phyloP scores from a whole-genome alignment of 257 asterid genomes.

The Solanum pinnatisectum region DNA sequence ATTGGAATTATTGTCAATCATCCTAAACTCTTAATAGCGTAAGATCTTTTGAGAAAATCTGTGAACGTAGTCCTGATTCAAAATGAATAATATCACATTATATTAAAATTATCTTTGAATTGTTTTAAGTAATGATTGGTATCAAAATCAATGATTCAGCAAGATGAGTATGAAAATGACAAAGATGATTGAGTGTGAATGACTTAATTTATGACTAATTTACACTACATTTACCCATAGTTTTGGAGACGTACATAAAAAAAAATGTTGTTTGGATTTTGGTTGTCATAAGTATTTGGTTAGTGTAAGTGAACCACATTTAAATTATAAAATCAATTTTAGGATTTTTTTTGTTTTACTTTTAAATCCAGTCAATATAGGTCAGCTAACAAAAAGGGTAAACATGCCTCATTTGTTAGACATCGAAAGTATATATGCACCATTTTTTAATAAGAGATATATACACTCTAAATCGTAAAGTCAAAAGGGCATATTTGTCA shows the following conservation, averaged over 20 bases:
- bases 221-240: background rate
- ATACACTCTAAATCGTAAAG: too few relatives aligned
- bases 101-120: background rate
- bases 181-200: background rate
- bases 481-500: too few relatives aligned
- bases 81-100: background rate
- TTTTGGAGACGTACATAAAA: background rate
- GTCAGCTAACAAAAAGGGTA: background rate
- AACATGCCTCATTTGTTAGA: background rate
- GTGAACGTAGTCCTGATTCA: accelerated
- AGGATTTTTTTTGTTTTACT: too few relatives aligned
- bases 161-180: background rate
- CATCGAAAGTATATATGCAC: background rate
- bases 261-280: background rate
- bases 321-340: too few relatives aligned
- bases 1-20: too few relatives aligned
- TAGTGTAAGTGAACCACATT: background rate
- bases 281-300: background rate
- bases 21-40: too few relatives aligned
- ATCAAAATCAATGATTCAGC: background rate
- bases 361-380: too few relatives aligned
- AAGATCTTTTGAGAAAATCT: accelerated
- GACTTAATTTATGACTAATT: background rate
- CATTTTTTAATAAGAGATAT: background rate
- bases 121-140: background rate